A percentile compares a stretch with the other conserved stretches of the same genome.
phyloP scores from a whole-genome alignment of 2,329 filamentous ascomycete genomes.

The Myriosclerotinia scirpicola region DNA sequence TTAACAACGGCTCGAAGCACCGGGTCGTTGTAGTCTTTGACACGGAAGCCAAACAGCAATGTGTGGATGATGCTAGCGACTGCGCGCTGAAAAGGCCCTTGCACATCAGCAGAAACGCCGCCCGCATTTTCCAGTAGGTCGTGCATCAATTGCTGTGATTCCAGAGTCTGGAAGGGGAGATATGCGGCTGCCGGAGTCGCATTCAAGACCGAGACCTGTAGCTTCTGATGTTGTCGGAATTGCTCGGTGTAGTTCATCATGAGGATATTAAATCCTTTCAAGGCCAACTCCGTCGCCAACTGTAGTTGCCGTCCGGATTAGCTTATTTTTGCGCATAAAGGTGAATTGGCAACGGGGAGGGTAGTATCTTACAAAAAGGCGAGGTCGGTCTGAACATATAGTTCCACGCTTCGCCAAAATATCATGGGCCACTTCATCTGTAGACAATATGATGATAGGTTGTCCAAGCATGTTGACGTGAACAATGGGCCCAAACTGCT shows the following conservation, averaged over 20 bases:
- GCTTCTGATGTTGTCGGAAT: constrained; percentile 15
- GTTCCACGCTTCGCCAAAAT: constrained; percentile 6
- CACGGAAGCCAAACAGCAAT: constrained; percentile 14
- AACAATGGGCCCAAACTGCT: constrained; percentile 13
- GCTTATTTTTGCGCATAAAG: neutral
- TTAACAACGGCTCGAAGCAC: constrained; percentile 8
- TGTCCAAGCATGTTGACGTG: constrained; percentile 17
- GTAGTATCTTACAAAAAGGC: constrained; percentile 18
- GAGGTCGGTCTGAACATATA: constrained; percentile 18
- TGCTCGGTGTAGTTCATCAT: constrained; percentile 17
- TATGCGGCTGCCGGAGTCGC: constrained; percentile 8
- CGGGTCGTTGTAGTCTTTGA: constrained; percentile 14
- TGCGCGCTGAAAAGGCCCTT: constrained; percentile 7
- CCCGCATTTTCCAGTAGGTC: constrained; percentile 6
- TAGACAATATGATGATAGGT: constrained; percentile 12
- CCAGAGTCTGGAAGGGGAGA: constrained; percentile 8
- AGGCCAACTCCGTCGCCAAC: constrained; percentile 14
- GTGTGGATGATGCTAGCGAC: constrained; percentile 6
- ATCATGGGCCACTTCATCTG: constrained; percentile 10
- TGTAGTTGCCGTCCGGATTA: constrained; percentile 1
- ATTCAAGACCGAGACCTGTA: constrained; percentile 11
- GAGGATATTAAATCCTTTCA: constrained; percentile 12
- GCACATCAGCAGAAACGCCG: constrained; percentile 5
- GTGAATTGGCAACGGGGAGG: neutral
- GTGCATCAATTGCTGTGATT: constrained; percentile 17